phyloP scores from a whole-genome alignment of 2,329 filamentous ascomycete species.

The Pochonia chlamydosporia region DNA sequence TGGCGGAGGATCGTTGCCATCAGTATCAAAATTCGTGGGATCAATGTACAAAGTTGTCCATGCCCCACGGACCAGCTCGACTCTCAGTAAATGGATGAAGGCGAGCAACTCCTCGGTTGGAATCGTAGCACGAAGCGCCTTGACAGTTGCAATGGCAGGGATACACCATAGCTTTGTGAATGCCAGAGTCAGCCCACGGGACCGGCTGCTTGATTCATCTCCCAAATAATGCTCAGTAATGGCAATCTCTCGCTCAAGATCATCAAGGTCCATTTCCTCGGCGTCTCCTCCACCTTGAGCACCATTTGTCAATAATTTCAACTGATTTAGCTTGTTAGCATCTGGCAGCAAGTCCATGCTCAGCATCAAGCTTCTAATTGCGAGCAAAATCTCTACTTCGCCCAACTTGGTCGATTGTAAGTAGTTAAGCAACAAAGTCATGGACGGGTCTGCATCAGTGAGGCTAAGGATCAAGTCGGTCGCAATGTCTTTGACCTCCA shows the following conservation, averaged over 20 bases:
- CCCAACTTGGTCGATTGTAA: slow-evolving; percentile 61
- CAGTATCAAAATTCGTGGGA: slow-evolving; percentile 39
- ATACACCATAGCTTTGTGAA: slow-evolving; percentile 66
- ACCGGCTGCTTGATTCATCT: slow-evolving; percentile 56
- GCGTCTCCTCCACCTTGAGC: slow-evolving; percentile 21
- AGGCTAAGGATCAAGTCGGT: slow-evolving; percentile 59
- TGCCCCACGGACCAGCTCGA: slow-evolving; percentile 67
- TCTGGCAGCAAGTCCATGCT: slow-evolving; percentile 58
- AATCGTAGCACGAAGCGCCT: slow-evolving; percentile 57
- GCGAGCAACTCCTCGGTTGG: slow-evolving; percentile 63
- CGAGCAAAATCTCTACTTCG: slow-evolving; percentile 59
- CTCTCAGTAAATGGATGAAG: slow-evolving; percentile 65
- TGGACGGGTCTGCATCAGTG: slow-evolving; percentile 59
- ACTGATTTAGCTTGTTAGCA: slow-evolving; percentile 23
- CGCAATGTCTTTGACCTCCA: slow-evolving; percentile 42
- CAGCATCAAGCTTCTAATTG: slow-evolving; percentile 60
- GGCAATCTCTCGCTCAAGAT: slow-evolving; percentile 59
- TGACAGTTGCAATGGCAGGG: slow-evolving; percentile 53
- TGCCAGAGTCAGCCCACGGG: slow-evolving; percentile 59
- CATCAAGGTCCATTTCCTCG: slow-evolving; percentile 50
- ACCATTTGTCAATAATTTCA: slow-evolving; percentile 25
- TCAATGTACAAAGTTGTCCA: slow-evolving; percentile 72
- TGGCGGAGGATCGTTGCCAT: slow-evolving; percentile 41
- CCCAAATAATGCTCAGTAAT: slow-evolving; percentile 63
- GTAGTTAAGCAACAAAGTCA: slow-evolving; percentile 61